Conservation (phyloP, 2,329 filamentous ascomycete genomes). For the Neopestalotiopsis rosae region DNA sequence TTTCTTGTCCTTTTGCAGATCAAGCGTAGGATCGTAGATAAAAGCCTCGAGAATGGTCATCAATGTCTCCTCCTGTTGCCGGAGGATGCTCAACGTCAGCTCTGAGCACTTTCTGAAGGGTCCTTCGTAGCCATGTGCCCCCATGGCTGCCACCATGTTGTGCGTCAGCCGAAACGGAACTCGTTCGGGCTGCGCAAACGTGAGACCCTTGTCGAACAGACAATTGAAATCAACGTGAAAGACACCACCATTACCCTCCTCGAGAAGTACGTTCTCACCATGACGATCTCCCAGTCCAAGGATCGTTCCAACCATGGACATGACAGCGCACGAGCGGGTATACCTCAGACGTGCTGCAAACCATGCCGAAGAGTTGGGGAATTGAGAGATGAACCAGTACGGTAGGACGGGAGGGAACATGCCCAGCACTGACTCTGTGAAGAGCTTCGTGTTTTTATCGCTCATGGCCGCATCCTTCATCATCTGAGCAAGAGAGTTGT, state of each 20-base stretch:
- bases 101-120: constrained; percentile 92
- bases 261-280: constrained; percentile 94
- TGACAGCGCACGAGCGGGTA: constrained; percentile 92
- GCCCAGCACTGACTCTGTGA: constrained; percentile 67
- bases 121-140: constrained; percentile 90
- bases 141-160: constrained; percentile 99
- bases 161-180: constrained; percentile 97
- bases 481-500: constrained; percentile 65
- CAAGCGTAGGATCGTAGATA: constrained; percentile 93
- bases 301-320: constrained; percentile 99
- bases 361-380: constrained; percentile 91
- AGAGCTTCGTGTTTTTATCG: constrained; percentile 69
- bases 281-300: constrained; percentile 93
- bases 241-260: constrained; percentile 90
- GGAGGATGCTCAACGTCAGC: constrained; percentile 80
- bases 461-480: constrained; percentile 68
- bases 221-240: constrained; percentile 99
- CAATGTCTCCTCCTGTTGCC: constrained; percentile 92
- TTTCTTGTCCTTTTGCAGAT: constrained; percentile 79
- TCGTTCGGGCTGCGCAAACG: constrained; percentile 91
- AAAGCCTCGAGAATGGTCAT: constrained; percentile 99
- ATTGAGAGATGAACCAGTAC: constrained; percentile 95
- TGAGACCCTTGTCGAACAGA: constrained; percentile 96
- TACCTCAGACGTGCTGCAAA: constrained; percentile 88
- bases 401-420: constrained; percentile 85